Conservation (phyloP, 371 early-diverging fungal species). For the Mortierella polycephala region DNA sequence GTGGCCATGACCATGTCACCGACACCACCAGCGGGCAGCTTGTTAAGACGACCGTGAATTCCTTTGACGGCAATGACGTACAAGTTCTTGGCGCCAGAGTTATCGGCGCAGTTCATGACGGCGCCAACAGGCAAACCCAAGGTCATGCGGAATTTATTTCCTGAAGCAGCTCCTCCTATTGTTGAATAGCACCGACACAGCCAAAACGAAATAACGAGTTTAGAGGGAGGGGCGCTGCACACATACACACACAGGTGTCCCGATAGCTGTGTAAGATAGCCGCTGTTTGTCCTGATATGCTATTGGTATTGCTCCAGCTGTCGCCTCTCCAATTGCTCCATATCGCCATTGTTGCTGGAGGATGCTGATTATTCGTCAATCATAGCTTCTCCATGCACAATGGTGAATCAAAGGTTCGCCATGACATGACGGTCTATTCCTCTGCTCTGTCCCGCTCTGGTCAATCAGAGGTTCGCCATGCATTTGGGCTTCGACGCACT, state of each 20-base stretch:
- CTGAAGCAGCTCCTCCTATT: constrained; percentile 77
- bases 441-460: not conserved
- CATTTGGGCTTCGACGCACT: not conserved
- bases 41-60: constrained; percentile 97
- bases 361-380: not conserved
- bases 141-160: constrained; percentile 99
- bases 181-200: not conserved
- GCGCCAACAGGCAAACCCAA: constrained; percentile 99
- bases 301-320: too few species aligned
- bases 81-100: constrained; percentile 99
- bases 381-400: not conserved
- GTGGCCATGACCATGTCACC: constrained; percentile 99
- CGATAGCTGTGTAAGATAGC: too few species aligned
- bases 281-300: too few species aligned
- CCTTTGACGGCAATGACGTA: constrained; percentile 99
- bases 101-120: constrained; percentile 99
- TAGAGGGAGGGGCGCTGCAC: too few species aligned
- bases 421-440: not conserved
- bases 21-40: constrained; percentile 99
- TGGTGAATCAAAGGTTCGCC: constrained; percentile 26
- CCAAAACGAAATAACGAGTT: not conserved
- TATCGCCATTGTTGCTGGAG: too few species aligned
- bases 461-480: constrained; percentile 1
- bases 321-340: too few species aligned
- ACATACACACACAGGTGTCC: too few species aligned